phyloP scores from a whole-genome alignment of 768 basidiomycete species.

The Baorangia bicolor region DNA sequence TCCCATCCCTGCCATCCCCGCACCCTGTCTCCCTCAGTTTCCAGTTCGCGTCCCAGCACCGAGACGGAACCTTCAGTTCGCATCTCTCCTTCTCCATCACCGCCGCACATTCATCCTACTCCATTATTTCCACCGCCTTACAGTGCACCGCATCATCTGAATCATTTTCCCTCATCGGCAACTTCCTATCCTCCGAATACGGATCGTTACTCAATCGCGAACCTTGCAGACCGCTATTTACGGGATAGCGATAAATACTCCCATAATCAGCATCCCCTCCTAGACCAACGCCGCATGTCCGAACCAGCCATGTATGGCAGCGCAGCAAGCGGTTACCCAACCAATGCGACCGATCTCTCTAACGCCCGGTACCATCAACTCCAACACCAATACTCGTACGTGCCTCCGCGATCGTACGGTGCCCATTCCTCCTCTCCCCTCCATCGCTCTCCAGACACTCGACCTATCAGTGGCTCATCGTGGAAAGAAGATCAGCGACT shows the following conservation, averaged over 20 bases:
- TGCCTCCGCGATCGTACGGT: slow-evolving; percentile 35
- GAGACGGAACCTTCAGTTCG: slow-evolving; percentile 1
- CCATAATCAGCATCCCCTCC: slow-evolving; percentile 36
- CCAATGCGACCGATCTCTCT: slow-evolving; percentile 32
- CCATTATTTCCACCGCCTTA: slow-evolving; percentile 41
- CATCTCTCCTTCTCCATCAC: slow-evolving; percentile 45
- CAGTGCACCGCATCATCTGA: slow-evolving; percentile 44
- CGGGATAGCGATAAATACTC: slow-evolving; percentile 38
- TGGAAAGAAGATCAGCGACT: slow-evolving; percentile 34
- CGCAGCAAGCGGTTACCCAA: slow-evolving; percentile 38
- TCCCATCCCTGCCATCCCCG: slow-evolving; percentile 20
- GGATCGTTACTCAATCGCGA: slow-evolving; percentile 38
- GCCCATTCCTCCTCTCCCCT: slow-evolving; percentile 43
- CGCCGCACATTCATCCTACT: slow-evolving; percentile 39
- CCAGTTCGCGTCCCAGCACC: neutral
- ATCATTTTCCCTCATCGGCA: slow-evolving; percentile 44
- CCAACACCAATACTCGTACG: slow-evolving; percentile 38
- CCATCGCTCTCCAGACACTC: slow-evolving; percentile 45
- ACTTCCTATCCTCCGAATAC: slow-evolving; percentile 41
- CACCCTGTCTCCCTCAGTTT: slow-evolving; percentile 3
- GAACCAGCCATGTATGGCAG: slow-evolving; percentile 55
- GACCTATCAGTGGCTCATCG: slow-evolving; percentile 39
- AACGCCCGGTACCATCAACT: slow-evolving; percentile 42
- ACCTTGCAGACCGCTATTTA: slow-evolving; percentile 42
- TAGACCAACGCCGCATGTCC: slow-evolving; percentile 69